Evolutionary conservation across 2,329 filamentous ascomycete genomes (phyloP), one percentile per base, ranked within the genome.

Genomic region (Cytospora schulzeri): DNA sequence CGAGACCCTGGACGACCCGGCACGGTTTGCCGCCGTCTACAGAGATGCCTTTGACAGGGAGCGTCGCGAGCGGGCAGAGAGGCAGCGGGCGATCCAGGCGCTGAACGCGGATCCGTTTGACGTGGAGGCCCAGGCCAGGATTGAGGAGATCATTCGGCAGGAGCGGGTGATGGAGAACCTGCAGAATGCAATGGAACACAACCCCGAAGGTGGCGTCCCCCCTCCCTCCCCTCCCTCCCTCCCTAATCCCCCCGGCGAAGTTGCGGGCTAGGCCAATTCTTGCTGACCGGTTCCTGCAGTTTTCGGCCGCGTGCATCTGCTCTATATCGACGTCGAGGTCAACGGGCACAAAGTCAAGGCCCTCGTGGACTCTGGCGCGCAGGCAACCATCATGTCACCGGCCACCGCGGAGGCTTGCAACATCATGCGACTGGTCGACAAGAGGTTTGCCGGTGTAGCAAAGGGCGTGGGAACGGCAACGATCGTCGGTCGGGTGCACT

Each of bases 331-430:
- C 73, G 93, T 97, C 67, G 91, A 96, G 75, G 95, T 99, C 71
- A 99, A 99, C 76, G 90, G 91, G 15, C 86, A 92, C 71, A 91
- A 91, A 64, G 89, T 99, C 71, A 98, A 97, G 80, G 95, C 94
- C 3, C 90, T 99, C 70, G 95, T 99, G 66, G 95, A 99, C 76
- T 98, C 95, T 2, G 95, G 95, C 67, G 95, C 95, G 28, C 95
- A 99, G 79, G 93, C 94, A 29, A 99, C 95, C 59, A 97, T 99
- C 80, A 99, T 99, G 95, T 98, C 94, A 6, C 95, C 95, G 6
- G 84, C 88, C 28, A 97, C 93, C 73, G 95, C 95, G 29, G 91
- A 96, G 74, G 85, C 88, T 11, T 99, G 95, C 74, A 92, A 92
- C 71, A 98, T 99, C 76, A 97, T 97, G 91, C 90, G 94, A 57